Percentiles rank a stretch among this genome's conserved stretches.
Conservation (phyloP, 768 basidiomycete genomes). For the Leccinellum luteum region DNA sequence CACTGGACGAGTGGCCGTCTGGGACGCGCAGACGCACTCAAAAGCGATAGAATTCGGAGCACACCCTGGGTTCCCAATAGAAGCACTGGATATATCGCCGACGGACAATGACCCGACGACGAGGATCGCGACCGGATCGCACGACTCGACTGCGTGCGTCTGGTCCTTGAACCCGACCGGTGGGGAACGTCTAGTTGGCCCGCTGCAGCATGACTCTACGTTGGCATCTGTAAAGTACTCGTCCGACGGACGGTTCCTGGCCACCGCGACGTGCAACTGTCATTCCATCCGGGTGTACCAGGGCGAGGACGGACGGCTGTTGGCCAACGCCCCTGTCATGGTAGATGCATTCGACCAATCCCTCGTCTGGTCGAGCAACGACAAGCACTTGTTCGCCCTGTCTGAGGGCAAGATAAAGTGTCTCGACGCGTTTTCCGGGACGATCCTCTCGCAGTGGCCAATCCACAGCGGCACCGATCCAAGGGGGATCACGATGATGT, state of each 20-base stretch:
- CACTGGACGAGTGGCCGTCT: neutral
- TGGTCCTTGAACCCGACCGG: neutral
- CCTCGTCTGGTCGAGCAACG: constrained; percentile 4
- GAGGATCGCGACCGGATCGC: constrained; percentile 7
- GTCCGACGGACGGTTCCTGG: constrained; percentile 1
- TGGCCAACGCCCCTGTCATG: neutral
- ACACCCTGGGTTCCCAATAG: neutral
- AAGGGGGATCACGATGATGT: neutral
- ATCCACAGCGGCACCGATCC: neutral
- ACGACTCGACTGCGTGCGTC: constrained; percentile 3
- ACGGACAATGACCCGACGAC: constrained; percentile 7
- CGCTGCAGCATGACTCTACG: neutral
- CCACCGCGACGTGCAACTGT: constrained; percentile 1
- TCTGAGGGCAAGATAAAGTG: constrained; percentile 1
- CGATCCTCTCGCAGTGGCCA: constrained; percentile 1
- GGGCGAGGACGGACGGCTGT: neutral
- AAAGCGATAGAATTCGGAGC: neutral
- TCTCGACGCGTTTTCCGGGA: neutral
- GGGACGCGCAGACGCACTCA: neutral
- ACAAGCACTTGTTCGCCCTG: constrained; percentile 6
- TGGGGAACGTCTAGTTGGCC: constrained; percentile 2
- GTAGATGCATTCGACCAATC: constrained; percentile 3
- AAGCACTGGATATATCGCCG: constrained; percentile 9
- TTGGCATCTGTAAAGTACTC: constrained; percentile 15
- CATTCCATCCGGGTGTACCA: constrained; percentile 5